phyloP scores from a whole-genome alignment of 805 yeast genomes.

The Hyphopichia homilentoma region DNA sequence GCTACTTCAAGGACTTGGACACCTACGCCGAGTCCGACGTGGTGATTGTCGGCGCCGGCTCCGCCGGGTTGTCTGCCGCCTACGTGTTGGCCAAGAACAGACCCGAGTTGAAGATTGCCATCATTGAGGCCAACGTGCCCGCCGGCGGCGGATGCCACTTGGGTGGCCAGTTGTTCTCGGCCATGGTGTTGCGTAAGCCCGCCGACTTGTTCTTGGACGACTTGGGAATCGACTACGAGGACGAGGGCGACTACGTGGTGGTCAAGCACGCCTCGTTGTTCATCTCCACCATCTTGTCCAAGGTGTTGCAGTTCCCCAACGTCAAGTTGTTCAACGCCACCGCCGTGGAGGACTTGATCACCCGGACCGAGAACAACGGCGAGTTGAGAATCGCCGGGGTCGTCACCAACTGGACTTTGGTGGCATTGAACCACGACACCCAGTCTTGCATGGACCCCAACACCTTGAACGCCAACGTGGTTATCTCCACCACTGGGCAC shows the following conservation, averaged over 20 bases:
- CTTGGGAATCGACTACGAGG: constrained; percentile 63
- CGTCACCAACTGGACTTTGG: constrained; percentile 81
- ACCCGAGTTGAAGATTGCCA: constrained; percentile 72
- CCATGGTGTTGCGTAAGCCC: constrained; percentile 78
- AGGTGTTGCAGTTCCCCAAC: constrained; percentile 67
- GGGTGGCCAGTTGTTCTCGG: constrained; percentile 73
- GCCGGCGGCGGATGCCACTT: constrained; percentile 82
- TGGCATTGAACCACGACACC: constrained; percentile 68
- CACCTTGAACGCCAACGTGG: constrained; percentile 63
- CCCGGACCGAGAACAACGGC: constrained; percentile 53
- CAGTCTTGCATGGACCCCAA: constrained; percentile 84
- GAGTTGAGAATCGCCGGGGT: constrained; percentile 71
- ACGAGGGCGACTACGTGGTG: constrained; percentile 76
- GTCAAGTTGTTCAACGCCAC: constrained; percentile 78
- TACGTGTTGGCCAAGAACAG: constrained; percentile 67
- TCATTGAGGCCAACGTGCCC: constrained; percentile 69
- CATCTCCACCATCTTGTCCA: constrained; percentile 66
- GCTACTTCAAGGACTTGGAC: constrained; percentile 71
- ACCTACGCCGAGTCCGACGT: constrained; percentile 72
- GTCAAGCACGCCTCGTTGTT: constrained; percentile 79
- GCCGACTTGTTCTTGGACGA: constrained; percentile 68
- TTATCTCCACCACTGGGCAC: constrained; percentile 73
- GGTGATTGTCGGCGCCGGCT: constrained; percentile 75
- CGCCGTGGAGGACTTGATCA: constrained; percentile 75
- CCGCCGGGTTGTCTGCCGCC: constrained; percentile 76